Percentiles rank a stretch among this genome's conserved stretches.
Conservation (phyloP, 108 stramenopile species). For the Chaetoceros muelleri region DNA sequence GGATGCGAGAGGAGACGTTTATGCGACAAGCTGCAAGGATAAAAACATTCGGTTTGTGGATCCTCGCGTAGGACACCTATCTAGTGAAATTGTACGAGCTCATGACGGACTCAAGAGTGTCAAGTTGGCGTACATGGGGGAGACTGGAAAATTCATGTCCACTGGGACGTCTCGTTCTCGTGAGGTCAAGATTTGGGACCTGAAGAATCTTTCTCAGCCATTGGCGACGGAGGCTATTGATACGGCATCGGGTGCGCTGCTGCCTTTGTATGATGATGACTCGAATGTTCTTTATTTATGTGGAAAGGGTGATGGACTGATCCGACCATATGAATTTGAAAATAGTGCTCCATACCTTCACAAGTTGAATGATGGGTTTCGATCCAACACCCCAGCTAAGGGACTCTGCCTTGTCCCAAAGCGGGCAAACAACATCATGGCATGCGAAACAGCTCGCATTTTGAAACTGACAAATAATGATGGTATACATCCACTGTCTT, state of each 20-base stretch:
- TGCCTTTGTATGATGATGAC: constrained; percentile 94
- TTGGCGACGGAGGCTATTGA: constrained; percentile 82
- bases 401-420: constrained; percentile 96
- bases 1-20: constrained; percentile 85
- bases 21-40: constrained; percentile 91
- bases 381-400: constrained; percentile 88
- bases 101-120: constrained; percentile 92
- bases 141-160: constrained; percentile 80
- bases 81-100: constrained; percentile 42
- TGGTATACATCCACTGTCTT: constrained; percentile 86
- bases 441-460: constrained; percentile 88
- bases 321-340: constrained; percentile 93
- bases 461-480: constrained; percentile 89
- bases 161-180: constrained; percentile 90
- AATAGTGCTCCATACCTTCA: constrained; percentile 82
- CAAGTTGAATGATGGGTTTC: constrained; percentile 86
- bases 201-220: constrained; percentile 62
- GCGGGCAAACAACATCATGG: constrained; percentile 90
- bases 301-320: constrained; percentile 99
- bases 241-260: constrained; percentile 92
- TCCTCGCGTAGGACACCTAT: constrained; percentile 49
- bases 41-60: constrained; percentile 89
- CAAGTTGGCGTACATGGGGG: constrained; percentile 84
- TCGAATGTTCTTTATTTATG: constrained; percentile 91
- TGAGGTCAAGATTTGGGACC: constrained; percentile 98